Conservation (phyloP, 768 basidiomycete species). For the Asterophora lycoperdoides region DNA sequence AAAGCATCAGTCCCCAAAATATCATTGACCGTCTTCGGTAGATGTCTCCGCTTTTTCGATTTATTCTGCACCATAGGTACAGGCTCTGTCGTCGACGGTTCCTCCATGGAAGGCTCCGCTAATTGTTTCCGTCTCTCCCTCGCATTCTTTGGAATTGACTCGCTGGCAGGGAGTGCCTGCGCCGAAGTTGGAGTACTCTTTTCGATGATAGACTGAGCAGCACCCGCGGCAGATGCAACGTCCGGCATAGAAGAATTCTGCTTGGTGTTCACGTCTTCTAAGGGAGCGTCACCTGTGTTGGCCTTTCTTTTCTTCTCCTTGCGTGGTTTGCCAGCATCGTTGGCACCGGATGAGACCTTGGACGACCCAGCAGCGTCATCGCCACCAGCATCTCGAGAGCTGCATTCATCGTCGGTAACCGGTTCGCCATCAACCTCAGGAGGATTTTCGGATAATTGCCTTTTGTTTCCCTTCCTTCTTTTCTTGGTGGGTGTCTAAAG, state of each 20-base stretch:
- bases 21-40: too few relatives aligned
- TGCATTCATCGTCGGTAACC: background rate
- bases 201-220: background rate
- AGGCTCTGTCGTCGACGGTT: background rate
- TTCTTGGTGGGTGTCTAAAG: slow-evolving; percentile 9
- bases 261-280: background rate
- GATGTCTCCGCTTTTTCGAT: background rate
- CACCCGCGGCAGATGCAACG: background rate
- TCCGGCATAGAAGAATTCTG: background rate
- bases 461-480: slow-evolving; percentile 16
- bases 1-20: too few relatives aligned
- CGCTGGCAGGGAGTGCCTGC: background rate
- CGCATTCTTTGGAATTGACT: background rate
- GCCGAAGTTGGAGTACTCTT: background rate
- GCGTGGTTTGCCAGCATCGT: slow-evolving; percentile 3
- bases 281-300: background rate
- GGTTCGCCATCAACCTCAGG: background rate
- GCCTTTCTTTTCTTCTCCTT: slow-evolving; percentile 13
- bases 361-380: background rate
- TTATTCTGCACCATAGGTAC: background rate
- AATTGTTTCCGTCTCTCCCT: slow-evolving; percentile 1
- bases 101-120: too few relatives aligned
- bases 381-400: background rate
- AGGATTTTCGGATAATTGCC: background rate
- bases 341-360: background rate